Percentiles rank a stretch among this genome's conserved stretches.
Evolutionary conservation across 345 rosid genomes (phyloP).

Genomic region (Mallotus nudiflorus): DNA sequence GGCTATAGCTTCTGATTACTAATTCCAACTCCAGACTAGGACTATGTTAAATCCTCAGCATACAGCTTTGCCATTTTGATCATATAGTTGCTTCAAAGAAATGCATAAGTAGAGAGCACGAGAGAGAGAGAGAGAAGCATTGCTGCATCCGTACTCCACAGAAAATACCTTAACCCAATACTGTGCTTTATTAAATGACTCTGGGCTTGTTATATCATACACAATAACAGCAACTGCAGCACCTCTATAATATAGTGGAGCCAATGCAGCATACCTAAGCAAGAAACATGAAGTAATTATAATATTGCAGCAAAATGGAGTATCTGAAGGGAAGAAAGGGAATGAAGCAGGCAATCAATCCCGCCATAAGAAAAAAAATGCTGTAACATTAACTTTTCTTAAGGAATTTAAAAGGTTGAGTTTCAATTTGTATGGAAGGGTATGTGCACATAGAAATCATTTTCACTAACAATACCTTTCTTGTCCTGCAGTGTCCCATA

Average conservation of each 20-base stretch:
- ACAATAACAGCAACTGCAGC: slow-evolving; percentile 95
- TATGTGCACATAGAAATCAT: neutral
- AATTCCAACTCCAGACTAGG: neutral
- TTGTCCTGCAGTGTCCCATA: slow-evolving; percentile 99
- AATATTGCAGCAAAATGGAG: neutral
- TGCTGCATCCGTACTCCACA: neutral
- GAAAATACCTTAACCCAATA: slow-evolving; percentile 92
- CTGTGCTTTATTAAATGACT: slow-evolving; percentile 87
- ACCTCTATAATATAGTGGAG: slow-evolving; percentile 96
- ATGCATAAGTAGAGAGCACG: neutral
- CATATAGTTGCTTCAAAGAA: neutral
- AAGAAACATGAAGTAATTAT: slow-evolving; percentile 13
- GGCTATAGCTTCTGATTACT: neutral
- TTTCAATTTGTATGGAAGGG: neutral
- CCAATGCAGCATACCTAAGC: slow-evolving; percentile 89
- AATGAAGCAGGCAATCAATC: neutral
- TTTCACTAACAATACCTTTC: slow-evolving; percentile 65
- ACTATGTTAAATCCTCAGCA: neutral
- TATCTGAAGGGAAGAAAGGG: neutral
- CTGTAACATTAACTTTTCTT: slow-evolving; percentile 9
- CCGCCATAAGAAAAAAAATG: slow-evolving; percentile 1
- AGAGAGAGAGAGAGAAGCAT: neutral
- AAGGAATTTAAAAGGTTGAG: slow-evolving; percentile 10
- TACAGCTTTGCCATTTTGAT: neutral
- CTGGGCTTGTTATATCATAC: slow-evolving; percentile 95